Evolutionary conservation across 495 filamentous ascomycete genomes (phyloP).

Genomic region (Hypoxylon fuscum): DNA sequence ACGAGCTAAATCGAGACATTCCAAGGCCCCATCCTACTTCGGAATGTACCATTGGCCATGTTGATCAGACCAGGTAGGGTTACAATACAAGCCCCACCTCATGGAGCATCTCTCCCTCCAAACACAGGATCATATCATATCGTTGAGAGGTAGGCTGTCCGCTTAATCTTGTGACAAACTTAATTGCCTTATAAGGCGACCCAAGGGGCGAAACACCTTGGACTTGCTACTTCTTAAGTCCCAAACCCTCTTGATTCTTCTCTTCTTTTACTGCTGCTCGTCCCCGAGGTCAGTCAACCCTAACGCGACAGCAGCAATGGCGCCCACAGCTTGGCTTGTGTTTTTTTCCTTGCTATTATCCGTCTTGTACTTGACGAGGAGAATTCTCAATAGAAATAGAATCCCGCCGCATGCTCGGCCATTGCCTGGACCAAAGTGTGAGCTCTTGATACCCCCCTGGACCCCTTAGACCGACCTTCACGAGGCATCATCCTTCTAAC

Average conservation of each 20-base stretch:
- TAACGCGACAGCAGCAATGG: not conserved
- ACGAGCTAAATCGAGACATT: constrained; percentile 28
- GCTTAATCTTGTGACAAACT: constrained; percentile 6
- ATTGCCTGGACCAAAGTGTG: too few species aligned
- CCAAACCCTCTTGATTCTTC: constrained; percentile 6
- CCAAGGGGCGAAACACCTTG: not conserved
- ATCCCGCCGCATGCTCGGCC: too few species aligned
- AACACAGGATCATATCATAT: constrained; percentile 4
- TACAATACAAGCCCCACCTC: constrained; percentile 7
- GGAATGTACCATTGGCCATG: constrained; percentile 16
- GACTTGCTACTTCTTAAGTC: constrained; percentile 8
- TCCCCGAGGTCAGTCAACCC: not conserved
- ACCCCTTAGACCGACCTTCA: not conserved
- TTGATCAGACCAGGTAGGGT: constrained; percentile 22
- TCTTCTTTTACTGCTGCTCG: not conserved
- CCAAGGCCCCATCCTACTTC: constrained; percentile 21
- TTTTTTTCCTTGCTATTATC: constrained; percentile 23
- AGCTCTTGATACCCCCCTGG: too few species aligned
- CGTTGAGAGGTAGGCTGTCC: constrained; percentile 7
- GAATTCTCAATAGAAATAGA: too few species aligned
- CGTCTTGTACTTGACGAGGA: constrained; percentile 6
- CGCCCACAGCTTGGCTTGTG: constrained; percentile 4
- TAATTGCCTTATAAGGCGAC: constrained; percentile 22
- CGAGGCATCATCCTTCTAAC: constrained; percentile 8
- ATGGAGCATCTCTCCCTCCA: constrained; percentile 4